Evolutionary conservation across 1,284 basidiomycete genomes (phyloP).

Genomic region (Mycosarcoma mackinlayi): DNA sequence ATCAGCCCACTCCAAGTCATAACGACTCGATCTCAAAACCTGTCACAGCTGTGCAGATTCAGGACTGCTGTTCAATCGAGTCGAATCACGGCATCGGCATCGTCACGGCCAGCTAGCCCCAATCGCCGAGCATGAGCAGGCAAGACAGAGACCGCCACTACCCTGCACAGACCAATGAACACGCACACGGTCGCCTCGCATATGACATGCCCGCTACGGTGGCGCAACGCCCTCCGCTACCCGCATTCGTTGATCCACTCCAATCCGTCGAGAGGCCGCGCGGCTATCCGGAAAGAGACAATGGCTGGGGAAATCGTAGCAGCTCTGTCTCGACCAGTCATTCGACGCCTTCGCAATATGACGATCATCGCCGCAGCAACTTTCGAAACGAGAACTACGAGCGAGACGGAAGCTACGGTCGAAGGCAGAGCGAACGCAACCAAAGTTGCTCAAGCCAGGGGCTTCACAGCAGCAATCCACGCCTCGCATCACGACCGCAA

Average conservation of each 20-base stretch:
- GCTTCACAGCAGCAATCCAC: too few species aligned
- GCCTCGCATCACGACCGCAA: not conserved
- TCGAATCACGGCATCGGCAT: not conserved
- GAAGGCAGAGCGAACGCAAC: not conserved
- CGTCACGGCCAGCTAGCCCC: not conserved
- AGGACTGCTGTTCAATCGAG: too few species aligned
- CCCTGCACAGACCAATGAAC: too few species aligned
- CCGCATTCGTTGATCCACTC: not conserved
- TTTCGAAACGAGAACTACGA: too few species aligned
- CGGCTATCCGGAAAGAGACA: slow-evolving; percentile 6
- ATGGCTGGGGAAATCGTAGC: slow-evolving; percentile 6
- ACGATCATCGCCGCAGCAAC: not conserved
- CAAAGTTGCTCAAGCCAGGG: not conserved
- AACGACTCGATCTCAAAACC: too few species aligned
- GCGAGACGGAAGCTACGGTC: too few species aligned
- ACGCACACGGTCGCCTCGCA: not conserved
- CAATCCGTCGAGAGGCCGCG: not conserved
- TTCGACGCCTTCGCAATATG: not conserved
- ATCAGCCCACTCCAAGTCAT: too few species aligned
- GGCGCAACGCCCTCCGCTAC: not conserved
- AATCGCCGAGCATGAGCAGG: slow-evolving; percentile 7
- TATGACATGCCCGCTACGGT: not conserved
- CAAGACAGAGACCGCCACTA: not conserved
- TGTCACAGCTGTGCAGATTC: too few species aligned
- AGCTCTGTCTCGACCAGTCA: not conserved